Evolutionary conservation across 2,329 filamentous ascomycete genomes (phyloP), one percentile per base, ranked within the genome.

Genomic region (Xylaria sp.): DNA sequence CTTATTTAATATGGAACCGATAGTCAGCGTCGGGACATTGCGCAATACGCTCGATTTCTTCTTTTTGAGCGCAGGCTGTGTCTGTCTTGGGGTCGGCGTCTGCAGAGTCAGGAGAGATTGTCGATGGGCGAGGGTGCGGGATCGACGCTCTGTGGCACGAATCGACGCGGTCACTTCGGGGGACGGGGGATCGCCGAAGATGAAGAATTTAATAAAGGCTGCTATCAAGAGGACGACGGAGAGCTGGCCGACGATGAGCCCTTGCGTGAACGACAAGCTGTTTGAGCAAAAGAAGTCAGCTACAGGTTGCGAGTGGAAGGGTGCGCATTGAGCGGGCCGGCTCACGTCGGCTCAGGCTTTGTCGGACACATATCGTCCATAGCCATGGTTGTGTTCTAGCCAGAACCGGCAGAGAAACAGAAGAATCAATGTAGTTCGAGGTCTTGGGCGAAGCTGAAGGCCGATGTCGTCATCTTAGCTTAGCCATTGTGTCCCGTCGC

Each of bases 121-220:
- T 74, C 89, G 88, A 77, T 97, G 92, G 23, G 90, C 87, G 57
- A 93, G 81, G 1, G 90, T 91, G 66, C 90, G 83, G 54, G 89
- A 87, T 60, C 89, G 87, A 25, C 91, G 87, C 68, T 92, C 88
- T 10, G 89, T 89, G 60, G 90, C 91, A 67, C 90, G 87, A 43
- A 90, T 81, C 7, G 91, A 84, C 11, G 92, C 91, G 19, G 90
- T 91, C 56, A 90, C 87, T 66, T 96, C 93, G 63, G 92, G 84
- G 1, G 91, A 92, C 0, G 93, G 92, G 4, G 92, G 88, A 74
- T 98, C 95, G 70, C 95, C 95, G 74, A 99, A 98, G 73, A 99
- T 98, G 85, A 99, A 99, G 86, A 97, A 99, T 76, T 97, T 97
- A 78, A 99, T 98, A 79, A 99, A 98, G 68, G 90, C 92, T 67